phyloP scores from a whole-genome alignment of 176 grass and related monocot species.

The Poa pratensis region DNA sequence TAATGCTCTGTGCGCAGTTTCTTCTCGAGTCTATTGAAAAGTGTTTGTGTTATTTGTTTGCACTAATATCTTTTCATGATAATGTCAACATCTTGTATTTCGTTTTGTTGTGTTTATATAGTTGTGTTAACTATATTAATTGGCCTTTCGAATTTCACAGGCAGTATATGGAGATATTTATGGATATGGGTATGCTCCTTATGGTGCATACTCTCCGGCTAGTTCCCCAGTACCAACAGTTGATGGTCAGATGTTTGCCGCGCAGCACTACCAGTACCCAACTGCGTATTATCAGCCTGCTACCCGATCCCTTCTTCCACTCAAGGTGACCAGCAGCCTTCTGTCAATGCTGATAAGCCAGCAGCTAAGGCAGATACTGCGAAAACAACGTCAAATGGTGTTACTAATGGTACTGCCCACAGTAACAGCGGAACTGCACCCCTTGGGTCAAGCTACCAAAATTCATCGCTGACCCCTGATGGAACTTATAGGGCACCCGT shows the following conservation, averaged over 20 bases:
- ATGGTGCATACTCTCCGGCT: conserved; percentile 79
- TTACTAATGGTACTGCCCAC: conserved; percentile 69
- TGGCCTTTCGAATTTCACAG: conserved; percentile 37
- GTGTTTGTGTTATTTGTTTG: conserved; percentile 26
- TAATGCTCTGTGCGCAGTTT: conserved; percentile 11
- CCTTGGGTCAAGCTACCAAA: conserved; percentile 73
- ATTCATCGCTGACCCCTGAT: conserved; percentile 58
- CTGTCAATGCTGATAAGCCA: conserved; percentile 65
- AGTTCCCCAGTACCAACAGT: conserved; percentile 83
- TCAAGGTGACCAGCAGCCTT: conserved; percentile 54
- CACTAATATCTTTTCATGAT: conserved; percentile 42
- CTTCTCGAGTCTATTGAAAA: not conserved
- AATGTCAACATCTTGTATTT: not conserved
- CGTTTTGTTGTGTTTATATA: not conserved
- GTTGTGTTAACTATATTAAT: conserved; percentile 30
- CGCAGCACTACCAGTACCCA: conserved; percentile 86
- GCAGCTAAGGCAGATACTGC: conserved; percentile 53
- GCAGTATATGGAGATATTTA: conserved; percentile 93
- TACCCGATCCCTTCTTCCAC: conserved; percentile 55
- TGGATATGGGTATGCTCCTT: conserved; percentile 97
- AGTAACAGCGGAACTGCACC: conserved; percentile 56
- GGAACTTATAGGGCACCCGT: conserved; percentile 66
- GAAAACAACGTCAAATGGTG: conserved; percentile 51
- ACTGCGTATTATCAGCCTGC: conserved; percentile 71
- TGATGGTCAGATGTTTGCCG: conserved; percentile 77